Conservation (phyloP, 768 basidiomycete species). For the Amanita pseudoporphyria region DNA sequence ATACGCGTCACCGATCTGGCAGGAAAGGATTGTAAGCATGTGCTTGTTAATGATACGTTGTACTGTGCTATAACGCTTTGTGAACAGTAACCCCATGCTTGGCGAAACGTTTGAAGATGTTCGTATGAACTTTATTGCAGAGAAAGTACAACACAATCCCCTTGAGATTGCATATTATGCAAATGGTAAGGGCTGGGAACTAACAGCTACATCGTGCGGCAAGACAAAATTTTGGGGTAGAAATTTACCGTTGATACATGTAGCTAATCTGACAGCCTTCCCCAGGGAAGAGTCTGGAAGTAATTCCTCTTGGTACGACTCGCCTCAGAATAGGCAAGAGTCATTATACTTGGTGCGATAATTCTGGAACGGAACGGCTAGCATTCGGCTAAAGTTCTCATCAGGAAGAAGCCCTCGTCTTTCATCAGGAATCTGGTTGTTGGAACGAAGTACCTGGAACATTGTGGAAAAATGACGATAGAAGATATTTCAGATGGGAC, state of each 20-base stretch:
- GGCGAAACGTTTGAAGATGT: slow-evolving; percentile 82
- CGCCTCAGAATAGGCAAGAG: slow-evolving; percentile 59
- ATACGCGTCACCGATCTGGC: slow-evolving; percentile 69
- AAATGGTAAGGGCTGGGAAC: slow-evolving; percentile 67
- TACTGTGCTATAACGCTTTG: slow-evolving; percentile 6
- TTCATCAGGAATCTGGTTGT: slow-evolving; percentile 88
- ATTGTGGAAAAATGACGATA: slow-evolving; percentile 70
- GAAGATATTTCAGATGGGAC: slow-evolving; percentile 47
- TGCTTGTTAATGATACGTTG: neutral
- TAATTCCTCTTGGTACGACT: slow-evolving; percentile 70
- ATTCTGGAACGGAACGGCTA: neutral
- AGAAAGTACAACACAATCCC: slow-evolving; percentile 83
- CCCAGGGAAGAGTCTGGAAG: slow-evolving; percentile 81
- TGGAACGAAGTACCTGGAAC: slow-evolving; percentile 86
- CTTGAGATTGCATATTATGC: slow-evolving; percentile 82
- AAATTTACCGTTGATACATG: slow-evolving; percentile 16
- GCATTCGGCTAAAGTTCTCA: neutral
- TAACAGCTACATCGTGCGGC: slow-evolving; percentile 68
- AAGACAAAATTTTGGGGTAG: slow-evolving; percentile 88
- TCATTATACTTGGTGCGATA: slow-evolving; percentile 54
- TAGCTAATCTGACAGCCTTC: slow-evolving; percentile 11
- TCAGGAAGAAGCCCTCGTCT: slow-evolving; percentile 78
- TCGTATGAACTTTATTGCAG: slow-evolving; percentile 75
- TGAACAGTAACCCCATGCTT: slow-evolving; percentile 74
- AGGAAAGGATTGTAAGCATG: slow-evolving; percentile 77